A percentile compares a stretch with the other conserved stretches of the same genome.
Conservation (phyloP, 495 filamentous ascomycete species). For the Penicillium malachiteum region DNA sequence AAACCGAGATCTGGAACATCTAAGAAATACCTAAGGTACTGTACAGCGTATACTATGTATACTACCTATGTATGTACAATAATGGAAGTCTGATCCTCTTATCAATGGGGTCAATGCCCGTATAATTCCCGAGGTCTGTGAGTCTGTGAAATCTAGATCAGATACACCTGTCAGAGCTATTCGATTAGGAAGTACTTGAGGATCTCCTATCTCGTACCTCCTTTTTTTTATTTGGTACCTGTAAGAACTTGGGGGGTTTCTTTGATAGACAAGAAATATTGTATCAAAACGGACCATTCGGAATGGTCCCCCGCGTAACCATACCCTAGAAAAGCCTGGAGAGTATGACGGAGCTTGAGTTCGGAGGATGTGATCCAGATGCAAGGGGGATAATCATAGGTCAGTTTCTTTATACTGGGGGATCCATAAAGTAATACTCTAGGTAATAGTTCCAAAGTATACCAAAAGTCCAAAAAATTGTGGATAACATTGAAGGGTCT, state of each 20-base stretch:
- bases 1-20: no score
- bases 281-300: conserved; percentile 24
- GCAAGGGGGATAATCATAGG: conserved; percentile 16
- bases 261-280: no score
- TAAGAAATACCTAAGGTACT: no score
- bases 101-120: conserved; percentile 6
- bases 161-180: not conserved
- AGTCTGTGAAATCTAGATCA: not conserved
- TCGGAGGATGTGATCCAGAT: conserved; percentile 12
- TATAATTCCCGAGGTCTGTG: not conserved
- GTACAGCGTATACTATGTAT: no score
- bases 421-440: not conserved
- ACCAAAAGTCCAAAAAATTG: no score
- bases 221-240: no score
- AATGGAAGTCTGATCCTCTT: not conserved
- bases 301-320: conserved; percentile 26
- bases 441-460: not conserved
- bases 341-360: conserved; percentile 20
- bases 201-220: no score
- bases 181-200: no score
- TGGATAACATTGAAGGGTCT: not conserved
- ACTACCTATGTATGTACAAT: not conserved
- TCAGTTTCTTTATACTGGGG: not conserved
- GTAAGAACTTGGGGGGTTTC: no score
- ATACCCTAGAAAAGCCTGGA: conserved; percentile 4